Evolutionary conservation across 352 stramenopile species (phyloP), one percentile per base, ranked within the genome.

Genomic region (Phytophthora ohioensis): DNA sequence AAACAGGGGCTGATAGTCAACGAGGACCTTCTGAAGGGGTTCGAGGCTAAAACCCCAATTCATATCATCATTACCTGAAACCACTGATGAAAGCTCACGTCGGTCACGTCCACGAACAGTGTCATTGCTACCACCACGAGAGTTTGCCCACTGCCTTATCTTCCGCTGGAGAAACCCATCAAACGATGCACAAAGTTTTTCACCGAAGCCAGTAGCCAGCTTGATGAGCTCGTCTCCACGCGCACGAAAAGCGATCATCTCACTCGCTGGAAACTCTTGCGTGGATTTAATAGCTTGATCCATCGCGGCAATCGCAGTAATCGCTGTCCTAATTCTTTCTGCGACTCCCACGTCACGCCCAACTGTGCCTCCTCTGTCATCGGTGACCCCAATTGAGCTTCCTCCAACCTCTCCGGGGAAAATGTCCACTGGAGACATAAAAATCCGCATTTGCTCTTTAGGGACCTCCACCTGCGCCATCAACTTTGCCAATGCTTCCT

Each of bases 31-130:
- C 53, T 93, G 86, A 21, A 92, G 81, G 15, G 49, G 65, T n/a
- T 91, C 81, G 46, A 85, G 91, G 6, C 72, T 79, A 66, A 93
- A 89, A 5, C 59, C 69, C 84, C 84, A 93, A 54, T 93, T 82
- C 73, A 91, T 84, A 12, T 93, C 75, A 11, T 73, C 71, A 43
- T 71, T 69, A 5, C 69, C 68, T 39, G 49, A 68, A 52, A 34
- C 13, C 8, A 39, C 56, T 1, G 64, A 69, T 5, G 76, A 80
- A 15, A 55, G 32, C 17, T 85, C 78, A 13, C 75, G 78, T 5
- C 15, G 39, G n/a, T 85, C 78, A 10, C 75, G 75, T 6, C n/a
- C 51, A 57, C 74, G 73, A 38, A 12, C 52, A 39, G 61, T 48
- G 2, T 58, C 67, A 21, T 38, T 49, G 21, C 43, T 17, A 4